Conservation (phyloP, 306 rosid species). For the Citrullus mucosospermus region DNA sequence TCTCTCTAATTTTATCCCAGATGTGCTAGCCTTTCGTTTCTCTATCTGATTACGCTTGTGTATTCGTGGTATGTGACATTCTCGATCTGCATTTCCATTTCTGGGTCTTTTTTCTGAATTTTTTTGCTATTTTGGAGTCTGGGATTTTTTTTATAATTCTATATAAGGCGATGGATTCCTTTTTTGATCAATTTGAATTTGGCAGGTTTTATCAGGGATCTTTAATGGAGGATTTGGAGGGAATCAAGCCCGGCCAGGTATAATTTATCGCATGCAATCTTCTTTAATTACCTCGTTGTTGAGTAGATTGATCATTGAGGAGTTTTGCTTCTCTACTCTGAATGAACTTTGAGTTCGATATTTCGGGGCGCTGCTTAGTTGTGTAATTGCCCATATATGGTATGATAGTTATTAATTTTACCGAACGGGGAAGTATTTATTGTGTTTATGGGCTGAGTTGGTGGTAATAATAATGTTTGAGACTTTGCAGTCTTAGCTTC, state of each 20-base stretch:
- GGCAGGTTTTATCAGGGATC: constrained; percentile 4
- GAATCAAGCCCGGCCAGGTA: constrained; percentile 17
- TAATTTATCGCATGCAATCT: background rate
- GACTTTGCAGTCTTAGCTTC: background rate
- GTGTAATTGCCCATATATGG: background rate
- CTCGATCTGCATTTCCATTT: constrained; percentile 11
- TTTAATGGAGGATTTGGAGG: constrained; percentile 7
- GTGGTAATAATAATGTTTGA: background rate
- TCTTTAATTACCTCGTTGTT: background rate
- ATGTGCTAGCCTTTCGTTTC: constrained; percentile 2
- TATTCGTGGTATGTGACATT: background rate
- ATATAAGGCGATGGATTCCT: background rate
- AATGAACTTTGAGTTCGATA: background rate
- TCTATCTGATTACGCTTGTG: constrained; percentile 1
- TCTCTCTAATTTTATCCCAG: background rate
- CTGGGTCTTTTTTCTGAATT: background rate
- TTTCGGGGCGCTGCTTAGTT: background rate
- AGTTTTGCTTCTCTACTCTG: background rate
- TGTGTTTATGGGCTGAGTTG: background rate
- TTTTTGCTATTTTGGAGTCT: background rate
- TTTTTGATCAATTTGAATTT: background rate
- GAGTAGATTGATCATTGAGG: background rate
- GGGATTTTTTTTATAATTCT: background rate
- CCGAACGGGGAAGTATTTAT: background rate
- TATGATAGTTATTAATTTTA: background rate